Percentiles rank a stretch among this genome's conserved stretches.
phyloP scores from a whole-genome alignment of 176 grass and related monocot species.

The Neostapfia colusana region DNA sequence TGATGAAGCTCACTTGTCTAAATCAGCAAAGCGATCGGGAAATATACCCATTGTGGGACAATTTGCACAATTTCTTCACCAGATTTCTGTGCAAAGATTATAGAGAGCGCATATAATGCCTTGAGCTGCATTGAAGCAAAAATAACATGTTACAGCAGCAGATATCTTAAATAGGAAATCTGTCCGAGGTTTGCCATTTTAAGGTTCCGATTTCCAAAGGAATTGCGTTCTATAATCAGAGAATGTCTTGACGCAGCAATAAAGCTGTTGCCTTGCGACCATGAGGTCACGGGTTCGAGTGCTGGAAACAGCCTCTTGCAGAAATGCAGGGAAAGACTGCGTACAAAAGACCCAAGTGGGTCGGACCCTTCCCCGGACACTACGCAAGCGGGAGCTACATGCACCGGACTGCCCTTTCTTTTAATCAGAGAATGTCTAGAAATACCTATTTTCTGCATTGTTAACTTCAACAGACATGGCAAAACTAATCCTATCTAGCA shows the following conservation, averaged over 20 bases:
- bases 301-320: too few species aligned
- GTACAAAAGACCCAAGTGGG: too few species aligned
- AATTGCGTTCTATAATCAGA: neutral
- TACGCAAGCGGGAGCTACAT: too few species aligned
- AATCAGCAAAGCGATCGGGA: conserved; percentile 19
- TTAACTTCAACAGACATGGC: neutral
- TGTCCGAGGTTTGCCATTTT: neutral
- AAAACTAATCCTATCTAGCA: neutral
- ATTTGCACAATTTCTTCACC: conserved; percentile 71
- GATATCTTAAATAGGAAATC: neutral
- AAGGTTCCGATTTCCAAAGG: neutral
- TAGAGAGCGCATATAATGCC: conserved; percentile 59
- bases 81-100: conserved; percentile 70
- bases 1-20: too few species aligned
- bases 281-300: too few species aligned
- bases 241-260: too few species aligned
- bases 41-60: conserved; percentile 83
- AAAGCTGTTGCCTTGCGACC: too few species aligned
- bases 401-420: too few species aligned
- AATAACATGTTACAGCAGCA: neutral
- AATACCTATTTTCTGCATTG: neutral
- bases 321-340: too few species aligned
- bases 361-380: too few species aligned
- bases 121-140: conserved; percentile 67
- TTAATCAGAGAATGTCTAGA: neutral